A percentile compares a stretch with the other conserved stretches of the same genome.
Evolutionary conservation across 345 rosid genomes (phyloP).

Genomic region (Corymbia maculata): DNA sequence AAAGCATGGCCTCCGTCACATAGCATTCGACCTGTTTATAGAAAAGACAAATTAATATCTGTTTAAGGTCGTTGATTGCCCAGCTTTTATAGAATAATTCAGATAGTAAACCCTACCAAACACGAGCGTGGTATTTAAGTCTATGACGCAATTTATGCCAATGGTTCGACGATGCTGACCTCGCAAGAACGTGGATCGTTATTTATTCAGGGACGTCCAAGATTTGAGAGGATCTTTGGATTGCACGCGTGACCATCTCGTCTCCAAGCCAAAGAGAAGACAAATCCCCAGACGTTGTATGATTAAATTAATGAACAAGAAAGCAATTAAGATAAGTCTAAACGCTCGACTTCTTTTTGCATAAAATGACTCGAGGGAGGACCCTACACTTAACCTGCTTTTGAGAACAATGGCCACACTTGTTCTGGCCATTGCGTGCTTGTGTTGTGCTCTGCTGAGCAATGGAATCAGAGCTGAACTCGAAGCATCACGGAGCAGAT

Average conservation of each 20-base stretch:
- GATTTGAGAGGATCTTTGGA: background rate
- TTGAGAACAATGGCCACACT: background rate
- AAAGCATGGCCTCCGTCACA: background rate
- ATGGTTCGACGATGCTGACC: background rate
- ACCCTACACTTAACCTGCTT: background rate
- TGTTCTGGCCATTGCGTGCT: background rate
- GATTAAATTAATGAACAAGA: background rate
- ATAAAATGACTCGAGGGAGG: background rate
- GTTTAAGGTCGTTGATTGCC: background rate
- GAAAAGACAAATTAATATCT: background rate
- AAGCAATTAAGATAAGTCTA: background rate
- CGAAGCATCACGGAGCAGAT: background rate
- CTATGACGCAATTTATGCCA: background rate
- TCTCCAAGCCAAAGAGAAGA: background rate
- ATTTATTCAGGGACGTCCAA: background rate
- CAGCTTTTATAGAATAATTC: background rate
- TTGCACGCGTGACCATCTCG: background rate
- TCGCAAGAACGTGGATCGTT: background rate
- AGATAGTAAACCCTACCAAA: background rate
- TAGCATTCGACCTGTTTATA: background rate
- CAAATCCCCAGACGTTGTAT: background rate
- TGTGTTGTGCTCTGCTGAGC: conserved; percentile 1
- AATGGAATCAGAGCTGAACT: background rate
- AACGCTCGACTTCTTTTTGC: background rate
- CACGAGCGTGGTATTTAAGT: background rate